Conservation (phyloP, 2,329 filamentous ascomycete species). For the Arthroderma uncinatum region DNA sequence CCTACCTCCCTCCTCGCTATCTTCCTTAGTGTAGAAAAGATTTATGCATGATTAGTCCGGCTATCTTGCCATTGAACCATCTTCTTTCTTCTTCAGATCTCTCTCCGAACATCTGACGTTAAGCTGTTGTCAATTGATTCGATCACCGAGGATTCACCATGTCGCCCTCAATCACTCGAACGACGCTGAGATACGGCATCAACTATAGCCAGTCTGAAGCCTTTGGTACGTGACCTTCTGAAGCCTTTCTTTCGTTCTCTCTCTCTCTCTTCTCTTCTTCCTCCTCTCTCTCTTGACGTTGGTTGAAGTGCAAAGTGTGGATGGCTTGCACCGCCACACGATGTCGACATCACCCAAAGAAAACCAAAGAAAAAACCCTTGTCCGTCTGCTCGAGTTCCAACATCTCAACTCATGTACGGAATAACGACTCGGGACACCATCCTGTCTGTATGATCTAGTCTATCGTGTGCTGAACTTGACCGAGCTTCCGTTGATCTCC, state of each 20-base stretch:
- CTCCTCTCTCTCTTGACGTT: background rate
- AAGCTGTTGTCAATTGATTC: too few relatives aligned
- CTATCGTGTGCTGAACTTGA: too few relatives aligned
- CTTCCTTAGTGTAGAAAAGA: background rate
- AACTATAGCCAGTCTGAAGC: constrained; percentile 1
- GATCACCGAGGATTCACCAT: background rate
- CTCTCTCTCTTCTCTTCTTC: background rate
- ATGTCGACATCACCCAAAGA: constrained; percentile 1
- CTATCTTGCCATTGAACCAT: background rate
- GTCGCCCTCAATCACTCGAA: background rate
- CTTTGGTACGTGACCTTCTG: background rate
- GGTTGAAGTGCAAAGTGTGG: background rate
- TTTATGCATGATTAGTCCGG: background rate
- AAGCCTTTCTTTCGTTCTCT: background rate
- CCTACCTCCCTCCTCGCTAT: background rate
- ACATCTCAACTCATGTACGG: too few relatives aligned
- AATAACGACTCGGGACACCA: too few relatives aligned
- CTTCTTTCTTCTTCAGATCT: background rate
- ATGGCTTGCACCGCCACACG: constrained; percentile 2
- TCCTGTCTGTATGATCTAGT: too few relatives aligned
- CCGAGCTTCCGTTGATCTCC: too few relatives aligned
- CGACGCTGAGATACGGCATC: constrained; percentile 3
- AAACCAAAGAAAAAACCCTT: background rate
- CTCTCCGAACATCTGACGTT: too few relatives aligned
- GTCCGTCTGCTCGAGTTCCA: background rate